Percentiles rank a stretch among this genome's conserved stretches.
These are phyloP conservation scores for Globisporangium lucens DNA, from an alignment of 352 stramenopile genomes.

Conservation along the genomic window DNA sequence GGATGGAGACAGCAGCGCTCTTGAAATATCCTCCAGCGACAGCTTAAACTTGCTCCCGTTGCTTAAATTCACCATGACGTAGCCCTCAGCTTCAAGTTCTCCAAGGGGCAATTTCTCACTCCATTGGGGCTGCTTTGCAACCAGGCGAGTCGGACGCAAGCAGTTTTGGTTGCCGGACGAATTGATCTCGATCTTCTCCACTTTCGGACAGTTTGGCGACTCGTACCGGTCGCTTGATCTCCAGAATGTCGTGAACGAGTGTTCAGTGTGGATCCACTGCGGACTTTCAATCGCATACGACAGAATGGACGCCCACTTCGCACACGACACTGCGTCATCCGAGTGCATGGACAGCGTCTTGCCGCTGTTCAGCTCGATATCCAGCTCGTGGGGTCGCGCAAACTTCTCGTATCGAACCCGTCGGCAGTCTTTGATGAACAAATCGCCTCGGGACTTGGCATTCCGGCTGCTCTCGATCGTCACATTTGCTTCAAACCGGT, in stretches of 20 bases:
- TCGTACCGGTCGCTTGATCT: constrained; percentile 31
- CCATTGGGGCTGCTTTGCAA: constrained; percentile 20
- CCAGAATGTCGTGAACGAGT: constrained; percentile 31
- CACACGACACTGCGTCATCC: constrained; percentile 29
- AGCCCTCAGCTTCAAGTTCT: constrained; percentile 13
- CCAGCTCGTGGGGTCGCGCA: constrained; percentile 32
- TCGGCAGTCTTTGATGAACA: constrained; percentile 32
- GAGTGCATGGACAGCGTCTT: constrained; percentile 30
- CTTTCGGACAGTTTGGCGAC: constrained; percentile 28
- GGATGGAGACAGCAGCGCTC: constrained; percentile 21
- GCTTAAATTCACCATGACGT: constrained; percentile 23
- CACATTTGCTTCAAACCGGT: constrained; percentile 30
- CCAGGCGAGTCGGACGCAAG: not conserved
- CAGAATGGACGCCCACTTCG: constrained; percentile 36
- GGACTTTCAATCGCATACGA: constrained; percentile 37
- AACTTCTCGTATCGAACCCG: constrained; percentile 37
- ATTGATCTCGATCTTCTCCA: constrained; percentile 24
- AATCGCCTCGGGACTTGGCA: constrained; percentile 22
- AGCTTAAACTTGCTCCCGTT: constrained; percentile 32
- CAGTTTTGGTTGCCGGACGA: not conserved
- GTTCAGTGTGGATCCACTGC: constrained; percentile 35
- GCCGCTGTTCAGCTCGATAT: constrained; percentile 31
- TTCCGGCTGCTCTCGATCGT: constrained; percentile 20
- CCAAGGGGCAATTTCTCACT: constrained; percentile 34
- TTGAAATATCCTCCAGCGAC: constrained; percentile 32